A percentile compares a stretch with the other conserved stretches of the same genome.
Evolutionary conservation across 2,329 filamentous ascomycete species (phyloP).

Genomic region (Claviceps capensis): DNA sequence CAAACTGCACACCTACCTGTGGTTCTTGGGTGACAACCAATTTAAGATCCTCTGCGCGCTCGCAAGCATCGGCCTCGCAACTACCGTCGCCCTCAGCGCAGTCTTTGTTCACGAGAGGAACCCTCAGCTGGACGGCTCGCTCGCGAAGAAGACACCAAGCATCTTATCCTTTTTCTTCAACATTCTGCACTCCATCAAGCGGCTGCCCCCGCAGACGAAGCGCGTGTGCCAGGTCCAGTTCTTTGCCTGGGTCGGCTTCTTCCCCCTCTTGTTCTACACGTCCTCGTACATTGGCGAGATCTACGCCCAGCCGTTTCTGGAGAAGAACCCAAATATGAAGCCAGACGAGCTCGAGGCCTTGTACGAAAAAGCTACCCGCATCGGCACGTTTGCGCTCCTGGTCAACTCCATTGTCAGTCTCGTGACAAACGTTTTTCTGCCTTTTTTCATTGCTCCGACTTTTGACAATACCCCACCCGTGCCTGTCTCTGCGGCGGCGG

Average conservation of each 20-base stretch:
- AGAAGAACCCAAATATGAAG: constrained; percentile 63
- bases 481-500: not conserved
- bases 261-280: constrained; percentile 89
- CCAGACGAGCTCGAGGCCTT: constrained; percentile 61
- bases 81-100: constrained; percentile 60
- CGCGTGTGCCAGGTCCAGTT: constrained; percentile 74
- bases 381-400: constrained; percentile 80
- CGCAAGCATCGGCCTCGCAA: constrained; percentile 57
- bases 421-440: constrained; percentile 65
- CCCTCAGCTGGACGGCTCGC: constrained; percentile 56
- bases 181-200: constrained; percentile 62
- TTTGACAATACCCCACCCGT: constrained; percentile 38
- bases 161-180: constrained; percentile 67
- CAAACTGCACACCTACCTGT: constrained; percentile 59
- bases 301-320: constrained; percentile 72
- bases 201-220: constrained; percentile 68
- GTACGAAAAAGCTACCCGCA: constrained; percentile 73
- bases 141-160: constrained; percentile 45
- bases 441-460: constrained; percentile 72
- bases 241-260: constrained; percentile 90
- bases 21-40: constrained; percentile 74
- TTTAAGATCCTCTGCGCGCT: constrained; percentile 88
- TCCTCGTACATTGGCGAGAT: constrained; percentile 90
- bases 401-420: constrained; percentile 81
- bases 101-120: constrained; percentile 63